Base-by-base conservation (phyloP, 208 protist genomes). In the Zelonia costaricensis region DNA sequence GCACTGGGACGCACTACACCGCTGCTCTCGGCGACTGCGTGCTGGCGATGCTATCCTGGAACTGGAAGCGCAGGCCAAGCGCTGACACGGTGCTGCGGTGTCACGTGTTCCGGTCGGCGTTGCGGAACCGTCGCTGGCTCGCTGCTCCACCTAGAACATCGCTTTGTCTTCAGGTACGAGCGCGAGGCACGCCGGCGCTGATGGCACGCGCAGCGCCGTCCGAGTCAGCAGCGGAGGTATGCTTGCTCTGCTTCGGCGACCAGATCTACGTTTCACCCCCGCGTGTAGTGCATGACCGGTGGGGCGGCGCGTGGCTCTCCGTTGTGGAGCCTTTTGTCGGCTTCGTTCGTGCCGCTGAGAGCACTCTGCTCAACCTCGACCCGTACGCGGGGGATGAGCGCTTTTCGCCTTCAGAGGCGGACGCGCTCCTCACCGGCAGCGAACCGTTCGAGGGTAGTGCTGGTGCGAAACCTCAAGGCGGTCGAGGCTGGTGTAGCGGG, bases 31-130 rank as follows among this genome's bases (percentile, higher is more conserved):
- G 87, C 1, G 81, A 91, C 48, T 49, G 82, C 43, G 78, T 88
- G 20, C 67, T 89, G 67, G 44, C 56, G 18, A 86, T 93, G 80
- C 69, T 93, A 35, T 71, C 63, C 16, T 71, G 63, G 42, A 86
- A 75, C 53, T 78, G 79, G 31, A 70, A 69, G 25, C 70, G 68
- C 9, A 64, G 87, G 13, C 84, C 84, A 6, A 79, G 49, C 44
- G 63, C 70, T 0, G 63, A 84, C 10, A 61, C 46, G 6, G 33
- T 93, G 18, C 76, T 93, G 54, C 44, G 69, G 25, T 70, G 74
- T 39, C 36, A 49, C 13, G 5, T 83, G 4, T 86, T 93, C 46
- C 30, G 40, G 1, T n/a, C 20, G 5, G 57, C 67, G 16, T 68
- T 93, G 31, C 20, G 22, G 30, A n/a, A 7, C 23, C 76, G 65